A percentile compares a stretch with the other conserved stretches of the same genome.
Evolutionary conservation across 495 filamentous ascomycete genomes (phyloP).

Genomic region (Lindgomyces ingoldianus): DNA sequence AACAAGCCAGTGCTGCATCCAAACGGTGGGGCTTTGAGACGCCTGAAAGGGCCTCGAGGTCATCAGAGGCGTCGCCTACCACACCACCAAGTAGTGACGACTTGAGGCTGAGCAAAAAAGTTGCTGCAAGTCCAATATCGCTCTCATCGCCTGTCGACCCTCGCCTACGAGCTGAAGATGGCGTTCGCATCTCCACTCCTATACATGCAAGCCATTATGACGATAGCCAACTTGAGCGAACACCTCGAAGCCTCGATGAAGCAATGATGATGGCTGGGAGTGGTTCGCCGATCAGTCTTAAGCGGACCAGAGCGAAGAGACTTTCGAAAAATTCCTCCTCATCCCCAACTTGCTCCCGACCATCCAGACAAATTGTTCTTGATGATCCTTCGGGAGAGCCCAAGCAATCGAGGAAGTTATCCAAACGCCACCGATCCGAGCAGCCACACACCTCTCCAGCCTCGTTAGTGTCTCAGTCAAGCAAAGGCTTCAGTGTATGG

Average conservation of each 20-base stretch:
- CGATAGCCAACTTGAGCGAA: conserved; percentile 14
- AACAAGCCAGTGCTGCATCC: conserved; percentile 51
- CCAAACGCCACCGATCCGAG: conserved; percentile 23
- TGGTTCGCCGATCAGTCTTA: conserved; percentile 48
- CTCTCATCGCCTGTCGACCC: conserved; percentile 27
- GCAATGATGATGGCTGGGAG: conserved; percentile 40
- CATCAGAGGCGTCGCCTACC: conserved; percentile 28
- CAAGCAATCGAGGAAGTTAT: conserved; percentile 18
- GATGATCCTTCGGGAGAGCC: conserved; percentile 25
- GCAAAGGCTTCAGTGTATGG: conserved; percentile 47
- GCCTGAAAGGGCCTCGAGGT: conserved; percentile 16
- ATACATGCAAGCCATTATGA: conserved; percentile 8
- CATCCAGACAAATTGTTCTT: conserved; percentile 32
- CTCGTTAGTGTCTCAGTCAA: conserved; percentile 29
- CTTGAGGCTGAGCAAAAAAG: background rate
- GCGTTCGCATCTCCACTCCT: background rate
- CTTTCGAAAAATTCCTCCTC: conserved; percentile 29
- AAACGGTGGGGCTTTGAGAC: conserved; percentile 41
- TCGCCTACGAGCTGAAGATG: conserved; percentile 2
- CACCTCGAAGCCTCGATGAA: conserved; percentile 39
- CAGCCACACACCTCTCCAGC: conserved; percentile 24
- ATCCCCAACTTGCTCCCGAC: conserved; percentile 14
- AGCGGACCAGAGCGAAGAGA: conserved; percentile 59
- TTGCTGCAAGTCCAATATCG: conserved; percentile 11
- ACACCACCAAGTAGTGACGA: conserved; percentile 22